These are phyloP conservation scores for Penicillium salamii DNA, from an alignment of 495 filamentous ascomycete genomes.

Conservation along the genomic window DNA sequence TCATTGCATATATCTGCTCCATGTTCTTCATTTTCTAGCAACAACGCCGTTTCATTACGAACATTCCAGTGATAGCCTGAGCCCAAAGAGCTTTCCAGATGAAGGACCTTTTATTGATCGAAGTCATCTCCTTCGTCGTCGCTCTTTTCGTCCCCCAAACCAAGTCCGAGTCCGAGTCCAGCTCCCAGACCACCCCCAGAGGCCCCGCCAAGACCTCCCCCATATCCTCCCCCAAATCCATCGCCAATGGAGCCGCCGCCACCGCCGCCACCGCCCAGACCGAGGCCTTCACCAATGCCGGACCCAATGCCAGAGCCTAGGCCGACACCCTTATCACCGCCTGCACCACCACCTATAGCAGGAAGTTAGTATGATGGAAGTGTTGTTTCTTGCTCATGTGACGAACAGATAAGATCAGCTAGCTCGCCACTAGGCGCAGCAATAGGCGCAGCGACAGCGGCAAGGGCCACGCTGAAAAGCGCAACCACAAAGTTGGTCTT, in stretches of 20 bases:
- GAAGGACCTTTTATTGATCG: no score
- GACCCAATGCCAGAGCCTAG: not conserved
- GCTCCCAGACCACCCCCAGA: not conserved
- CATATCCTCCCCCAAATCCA: constrained; percentile 1
- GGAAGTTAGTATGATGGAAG: not conserved
- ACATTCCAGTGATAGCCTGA: no score
- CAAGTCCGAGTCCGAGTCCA: not conserved
- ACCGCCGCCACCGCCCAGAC: constrained; percentile 1
- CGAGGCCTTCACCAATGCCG: not conserved
- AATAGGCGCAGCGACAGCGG: constrained; percentile 1
- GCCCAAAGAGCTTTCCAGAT: not conserved
- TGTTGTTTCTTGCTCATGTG: no score
- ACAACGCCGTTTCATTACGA: no score
- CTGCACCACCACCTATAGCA: not conserved
- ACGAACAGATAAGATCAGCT: no score
- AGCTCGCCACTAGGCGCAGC: not conserved
- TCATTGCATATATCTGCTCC: no score
- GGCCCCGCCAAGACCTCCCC: not conserved
- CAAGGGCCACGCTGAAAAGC: constrained; percentile 1
- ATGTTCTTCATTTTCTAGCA: no score
- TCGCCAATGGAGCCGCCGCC: constrained; percentile 1
- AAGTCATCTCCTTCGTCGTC: not conserved
- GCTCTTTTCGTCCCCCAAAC: not conserved
- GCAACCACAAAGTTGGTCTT: constrained; percentile 1
- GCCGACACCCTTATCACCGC: not conserved